Conservation (phyloP, 2,329 filamentous ascomycete species). For the Clonostachys byssicola region DNA sequence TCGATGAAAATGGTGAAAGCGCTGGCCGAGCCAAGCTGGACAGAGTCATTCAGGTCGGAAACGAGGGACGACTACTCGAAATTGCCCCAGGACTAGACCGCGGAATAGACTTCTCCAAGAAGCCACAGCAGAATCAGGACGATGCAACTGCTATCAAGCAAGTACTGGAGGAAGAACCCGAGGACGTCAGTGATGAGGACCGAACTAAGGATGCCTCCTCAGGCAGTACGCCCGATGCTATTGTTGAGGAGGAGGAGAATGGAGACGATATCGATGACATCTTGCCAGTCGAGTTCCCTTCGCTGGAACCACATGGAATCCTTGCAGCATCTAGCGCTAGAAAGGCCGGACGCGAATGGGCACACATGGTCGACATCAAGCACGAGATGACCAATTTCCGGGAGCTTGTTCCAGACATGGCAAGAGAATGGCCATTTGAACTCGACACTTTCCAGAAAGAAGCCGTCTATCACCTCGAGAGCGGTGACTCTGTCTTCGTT, state of each 20-base stretch:
- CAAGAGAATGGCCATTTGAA: conserved; percentile 93
- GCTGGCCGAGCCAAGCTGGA: conserved; percentile 55
- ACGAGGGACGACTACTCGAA: conserved; percentile 74
- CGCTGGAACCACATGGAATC: conserved; percentile 77
- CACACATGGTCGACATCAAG: conserved; percentile 96
- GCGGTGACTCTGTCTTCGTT: conserved; percentile 95
- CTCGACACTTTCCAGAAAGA: conserved; percentile 98
- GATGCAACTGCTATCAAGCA: conserved; percentile 68
- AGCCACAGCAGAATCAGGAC: conserved; percentile 52
- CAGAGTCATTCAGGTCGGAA: conserved; percentile 77
- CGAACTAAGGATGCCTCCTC: conserved; percentile 19
- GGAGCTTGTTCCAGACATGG: conserved; percentile 94
- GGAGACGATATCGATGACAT: conserved; percentile 75
- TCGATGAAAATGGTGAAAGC: conserved; percentile 25
- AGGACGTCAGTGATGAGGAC: conserved; percentile 24
- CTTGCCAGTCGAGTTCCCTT: conserved; percentile 88
- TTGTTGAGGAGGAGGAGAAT: conserved; percentile 34
- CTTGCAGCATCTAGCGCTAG: conserved; percentile 68
- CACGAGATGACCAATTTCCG: conserved; percentile 90
- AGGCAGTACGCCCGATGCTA: conserved; percentile 14
- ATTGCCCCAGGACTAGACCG: conserved; percentile 77
- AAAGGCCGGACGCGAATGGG: conserved; percentile 84
- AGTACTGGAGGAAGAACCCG: conserved; percentile 48
- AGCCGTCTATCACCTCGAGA: conserved; percentile 94
- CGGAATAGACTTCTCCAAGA: conserved; percentile 68